A percentile compares a stretch with the other conserved stretches of the same genome.
phyloP scores from a whole-genome alignment of 352 stramenopile species.

The Aphanomyces astaci region DNA sequence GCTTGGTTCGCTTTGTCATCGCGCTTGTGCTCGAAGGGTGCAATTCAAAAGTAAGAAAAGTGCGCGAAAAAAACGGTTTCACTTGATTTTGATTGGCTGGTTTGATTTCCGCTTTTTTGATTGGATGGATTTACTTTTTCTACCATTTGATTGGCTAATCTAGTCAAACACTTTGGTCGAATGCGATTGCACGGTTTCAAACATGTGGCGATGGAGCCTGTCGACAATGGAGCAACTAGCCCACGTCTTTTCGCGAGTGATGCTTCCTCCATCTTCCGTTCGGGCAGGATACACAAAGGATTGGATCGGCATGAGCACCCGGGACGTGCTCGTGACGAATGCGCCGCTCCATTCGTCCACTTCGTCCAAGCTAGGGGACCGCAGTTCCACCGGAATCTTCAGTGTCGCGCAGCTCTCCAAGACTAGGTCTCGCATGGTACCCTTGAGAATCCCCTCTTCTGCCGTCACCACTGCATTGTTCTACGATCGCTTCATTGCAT shows the following conservation, averaged over 20 bases:
- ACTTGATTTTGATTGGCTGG: background rate
- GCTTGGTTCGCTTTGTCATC: constrained; percentile 3
- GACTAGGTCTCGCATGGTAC: constrained; percentile 63
- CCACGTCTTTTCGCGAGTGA: constrained; percentile 3
- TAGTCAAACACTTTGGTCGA: constrained; percentile 52
- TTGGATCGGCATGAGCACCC: constrained; percentile 45
- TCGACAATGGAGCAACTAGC: constrained; percentile 35
- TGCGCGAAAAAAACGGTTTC: background rate
- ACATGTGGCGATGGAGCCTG: constrained; percentile 39
- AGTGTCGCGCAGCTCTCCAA: constrained; percentile 52
- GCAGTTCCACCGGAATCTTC: constrained; percentile 45
- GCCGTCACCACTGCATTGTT: constrained; percentile 51
- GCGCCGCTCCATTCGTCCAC: constrained; percentile 60
- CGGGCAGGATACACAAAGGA: constrained; percentile 23
- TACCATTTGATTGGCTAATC: constrained; percentile 46
- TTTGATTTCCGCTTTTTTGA: background rate
- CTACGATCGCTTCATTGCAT: background rate
- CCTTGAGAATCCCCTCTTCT: constrained; percentile 63
- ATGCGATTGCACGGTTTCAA: constrained; percentile 40
- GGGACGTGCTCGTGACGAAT: constrained; percentile 80
- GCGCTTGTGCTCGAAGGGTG: background rate
- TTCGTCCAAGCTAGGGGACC: constrained; percentile 42
- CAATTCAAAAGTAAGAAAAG: background rate
- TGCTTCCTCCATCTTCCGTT: background rate
- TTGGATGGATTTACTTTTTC: background rate